Conservation (phyloP, 225 moss, liverwort and hornwort species). For the Bryoerythrophyllum caledonicum region DNA sequence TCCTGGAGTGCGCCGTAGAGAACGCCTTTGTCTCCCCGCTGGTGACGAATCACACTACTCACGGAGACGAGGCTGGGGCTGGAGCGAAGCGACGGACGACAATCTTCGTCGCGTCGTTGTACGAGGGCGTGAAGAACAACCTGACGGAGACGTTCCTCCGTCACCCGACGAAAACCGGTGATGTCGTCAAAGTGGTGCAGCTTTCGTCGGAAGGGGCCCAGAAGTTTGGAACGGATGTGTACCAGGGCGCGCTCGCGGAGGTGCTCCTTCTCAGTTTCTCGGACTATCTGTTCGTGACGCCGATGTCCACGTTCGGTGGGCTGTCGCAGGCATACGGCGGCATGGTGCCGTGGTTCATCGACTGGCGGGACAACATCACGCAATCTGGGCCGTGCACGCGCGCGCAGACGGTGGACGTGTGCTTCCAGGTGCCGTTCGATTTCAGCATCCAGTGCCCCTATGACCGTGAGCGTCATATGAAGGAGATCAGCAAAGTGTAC, state of each 20-base stretch:
- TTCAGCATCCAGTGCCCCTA: slow-evolving; percentile 38
- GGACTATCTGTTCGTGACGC: slow-evolving; percentile 58
- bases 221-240: slow-evolving; percentile 29
- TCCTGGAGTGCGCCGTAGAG: slow-evolving; percentile 14
- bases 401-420: slow-evolving; percentile 53
- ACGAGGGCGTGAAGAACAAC: slow-evolving; percentile 48
- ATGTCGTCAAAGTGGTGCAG: slow-evolving; percentile 48
- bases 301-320: slow-evolving; percentile 68
- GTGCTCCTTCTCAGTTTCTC: slow-evolving; percentile 60
- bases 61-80: background rate
- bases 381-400: slow-evolving; percentile 31
- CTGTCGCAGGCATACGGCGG: slow-evolving; percentile 61
- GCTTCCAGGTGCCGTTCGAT: slow-evolving; percentile 37
- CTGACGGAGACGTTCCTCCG: slow-evolving; percentile 38
- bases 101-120: slow-evolving; percentile 52
- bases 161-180: slow-evolving; percentile 32
- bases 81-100: slow-evolving; percentile 20
- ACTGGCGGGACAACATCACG: slow-evolving; percentile 23
- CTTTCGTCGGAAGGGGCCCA: slow-evolving; percentile 44
- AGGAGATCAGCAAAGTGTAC: slow-evolving; percentile 36
- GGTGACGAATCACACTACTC: no score
- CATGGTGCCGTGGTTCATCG: slow-evolving; percentile 52
- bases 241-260: slow-evolving; percentile 54
- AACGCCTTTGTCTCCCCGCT: slow-evolving; percentile 16
- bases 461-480: slow-evolving; percentile 20